Percentiles rank a stretch among this genome's conserved stretches.
These are phyloP conservation scores for Draba incana DNA, from an alignment of 345 rosid species.

Conservation along the genomic window DNA sequence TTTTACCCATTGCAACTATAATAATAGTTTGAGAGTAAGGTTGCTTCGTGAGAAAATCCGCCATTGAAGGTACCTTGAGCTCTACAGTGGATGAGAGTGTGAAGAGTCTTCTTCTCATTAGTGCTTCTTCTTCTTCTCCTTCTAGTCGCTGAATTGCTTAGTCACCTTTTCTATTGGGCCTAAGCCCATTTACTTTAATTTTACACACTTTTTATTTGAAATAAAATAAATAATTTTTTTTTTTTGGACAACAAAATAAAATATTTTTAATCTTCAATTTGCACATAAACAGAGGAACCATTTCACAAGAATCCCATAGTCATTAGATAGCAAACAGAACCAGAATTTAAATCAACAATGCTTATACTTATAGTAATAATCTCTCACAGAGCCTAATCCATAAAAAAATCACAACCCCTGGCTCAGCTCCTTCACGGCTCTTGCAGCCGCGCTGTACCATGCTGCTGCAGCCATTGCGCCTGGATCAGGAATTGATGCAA, in stretches of 20 bases:
- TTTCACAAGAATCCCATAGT: background rate
- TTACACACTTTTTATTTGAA: no score
- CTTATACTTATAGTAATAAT: background rate
- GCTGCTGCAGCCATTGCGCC: slow-evolving; percentile 89
- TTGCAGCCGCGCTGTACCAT: slow-evolving; percentile 89
- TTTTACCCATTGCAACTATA: no score
- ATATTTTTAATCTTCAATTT: background rate
- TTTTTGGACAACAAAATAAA: no score
- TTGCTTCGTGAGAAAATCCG: slow-evolving; percentile 56
- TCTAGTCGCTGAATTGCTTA: no score
- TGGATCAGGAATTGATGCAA: slow-evolving; percentile 77
- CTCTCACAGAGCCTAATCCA: slow-evolving; percentile 11
- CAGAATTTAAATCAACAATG: slow-evolving; percentile 17
- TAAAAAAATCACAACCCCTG: slow-evolving; percentile 19
- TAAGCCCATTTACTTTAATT: no score
- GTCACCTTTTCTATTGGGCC: no score
- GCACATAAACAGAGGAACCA: background rate
- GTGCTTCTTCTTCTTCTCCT: background rate
- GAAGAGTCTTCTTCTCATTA: slow-evolving; percentile 14
- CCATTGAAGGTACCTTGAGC: slow-evolving; percentile 36
- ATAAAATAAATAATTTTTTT: no score
- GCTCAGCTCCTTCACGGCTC: slow-evolving; percentile 58
- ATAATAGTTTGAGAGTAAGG: slow-evolving; percentile 60
- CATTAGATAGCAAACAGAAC: background rate
- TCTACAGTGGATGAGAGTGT: slow-evolving; percentile 23